Conservation (phyloP, 495 filamentous ascomycete species). For the Penicillium salamii region DNA sequence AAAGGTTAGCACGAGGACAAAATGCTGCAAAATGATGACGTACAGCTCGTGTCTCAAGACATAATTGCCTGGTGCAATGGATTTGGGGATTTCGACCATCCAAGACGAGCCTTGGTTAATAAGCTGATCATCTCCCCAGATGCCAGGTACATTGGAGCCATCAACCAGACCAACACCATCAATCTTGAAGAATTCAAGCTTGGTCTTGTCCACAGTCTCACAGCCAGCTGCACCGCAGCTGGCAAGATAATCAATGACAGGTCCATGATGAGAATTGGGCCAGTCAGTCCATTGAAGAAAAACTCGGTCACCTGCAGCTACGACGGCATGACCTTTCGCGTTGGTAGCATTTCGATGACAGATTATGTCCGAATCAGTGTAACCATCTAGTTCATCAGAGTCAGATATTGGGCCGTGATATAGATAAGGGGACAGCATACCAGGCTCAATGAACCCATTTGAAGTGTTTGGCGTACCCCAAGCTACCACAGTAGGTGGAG, state of each 20-base stretch:
- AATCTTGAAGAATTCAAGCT: slow-evolving; percentile 74
- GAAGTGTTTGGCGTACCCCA: slow-evolving; percentile 56
- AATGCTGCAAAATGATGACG: background rate
- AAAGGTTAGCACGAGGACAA: background rate
- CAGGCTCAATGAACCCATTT: slow-evolving; percentile 55
- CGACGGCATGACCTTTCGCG: slow-evolving; percentile 48
- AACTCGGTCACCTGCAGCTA: slow-evolving; percentile 53
- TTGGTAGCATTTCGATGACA: slow-evolving; percentile 60
- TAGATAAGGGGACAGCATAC: slow-evolving; percentile 4
- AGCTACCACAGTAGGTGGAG: slow-evolving; percentile 50
- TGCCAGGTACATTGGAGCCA: slow-evolving; percentile 46
- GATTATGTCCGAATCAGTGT: slow-evolving; percentile 57
- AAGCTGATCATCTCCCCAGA: slow-evolving; percentile 65
- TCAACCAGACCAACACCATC: slow-evolving; percentile 56
- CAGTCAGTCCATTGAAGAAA: slow-evolving; percentile 63
- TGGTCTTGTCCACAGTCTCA: slow-evolving; percentile 57
- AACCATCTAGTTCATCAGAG: slow-evolving; percentile 35
- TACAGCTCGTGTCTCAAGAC: slow-evolving; percentile 65
- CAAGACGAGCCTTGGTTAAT: slow-evolving; percentile 62
- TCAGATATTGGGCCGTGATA: background rate
- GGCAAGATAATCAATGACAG: slow-evolving; percentile 71
- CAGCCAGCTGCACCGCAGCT: slow-evolving; percentile 64
- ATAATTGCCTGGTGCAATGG: slow-evolving; percentile 67
- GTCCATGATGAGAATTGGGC: slow-evolving; percentile 65
- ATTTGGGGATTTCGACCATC: slow-evolving; percentile 62